Percentiles rank a stretch among this genome's conserved stretches.
phyloP scores from a whole-genome alignment of 1,139 yeast genomes.

The Sporopachydermia cereana region DNA sequence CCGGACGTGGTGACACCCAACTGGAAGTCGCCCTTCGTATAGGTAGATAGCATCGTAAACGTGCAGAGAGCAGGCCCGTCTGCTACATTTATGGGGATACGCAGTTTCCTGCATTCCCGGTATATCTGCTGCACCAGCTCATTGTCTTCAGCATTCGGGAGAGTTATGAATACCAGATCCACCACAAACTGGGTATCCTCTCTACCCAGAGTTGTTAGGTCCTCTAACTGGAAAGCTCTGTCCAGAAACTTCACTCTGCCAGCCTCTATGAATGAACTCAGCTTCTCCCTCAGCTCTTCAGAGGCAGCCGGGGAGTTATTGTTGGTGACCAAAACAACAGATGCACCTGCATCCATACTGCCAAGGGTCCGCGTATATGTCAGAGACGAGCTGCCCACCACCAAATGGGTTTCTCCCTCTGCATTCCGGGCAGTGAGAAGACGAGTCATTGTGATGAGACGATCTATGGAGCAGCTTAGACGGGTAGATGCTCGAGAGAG shows the following conservation, averaged over 20 bases:
- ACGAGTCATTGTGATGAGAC: slow-evolving; percentile 24
- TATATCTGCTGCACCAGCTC: slow-evolving; percentile 18
- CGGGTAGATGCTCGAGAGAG: no score
- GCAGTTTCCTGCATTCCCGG: slow-evolving; percentile 38
- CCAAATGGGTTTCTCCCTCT: slow-evolving; percentile 42
- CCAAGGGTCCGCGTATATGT: slow-evolving; percentile 39
- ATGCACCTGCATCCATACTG: slow-evolving; percentile 46
- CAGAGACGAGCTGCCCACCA: slow-evolving; percentile 48
- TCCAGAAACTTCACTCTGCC: slow-evolving; percentile 25
- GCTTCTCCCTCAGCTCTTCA: slow-evolving; percentile 11
- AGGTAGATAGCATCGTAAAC: slow-evolving; percentile 66
- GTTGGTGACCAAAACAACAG: slow-evolving; percentile 36
- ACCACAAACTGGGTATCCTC: slow-evolving; percentile 48
- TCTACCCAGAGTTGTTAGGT: slow-evolving; percentile 50
- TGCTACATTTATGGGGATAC: slow-evolving; percentile 76
- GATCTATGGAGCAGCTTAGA: no score
- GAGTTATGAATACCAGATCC: slow-evolving; percentile 62
- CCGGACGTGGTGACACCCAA: slow-evolving; percentile 81
- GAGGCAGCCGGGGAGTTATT: slow-evolving; percentile 15
- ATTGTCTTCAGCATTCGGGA: slow-evolving; percentile 25
- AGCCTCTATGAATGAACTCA: slow-evolving; percentile 18
- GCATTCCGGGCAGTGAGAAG: slow-evolving; percentile 42
- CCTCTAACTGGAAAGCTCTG: slow-evolving; percentile 28
- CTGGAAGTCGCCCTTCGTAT: slow-evolving; percentile 62
- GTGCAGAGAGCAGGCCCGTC: slow-evolving; percentile 66